phyloP scores from a whole-genome alignment of 2,329 filamentous ascomycete genomes.

The Apiospora koreana region DNA sequence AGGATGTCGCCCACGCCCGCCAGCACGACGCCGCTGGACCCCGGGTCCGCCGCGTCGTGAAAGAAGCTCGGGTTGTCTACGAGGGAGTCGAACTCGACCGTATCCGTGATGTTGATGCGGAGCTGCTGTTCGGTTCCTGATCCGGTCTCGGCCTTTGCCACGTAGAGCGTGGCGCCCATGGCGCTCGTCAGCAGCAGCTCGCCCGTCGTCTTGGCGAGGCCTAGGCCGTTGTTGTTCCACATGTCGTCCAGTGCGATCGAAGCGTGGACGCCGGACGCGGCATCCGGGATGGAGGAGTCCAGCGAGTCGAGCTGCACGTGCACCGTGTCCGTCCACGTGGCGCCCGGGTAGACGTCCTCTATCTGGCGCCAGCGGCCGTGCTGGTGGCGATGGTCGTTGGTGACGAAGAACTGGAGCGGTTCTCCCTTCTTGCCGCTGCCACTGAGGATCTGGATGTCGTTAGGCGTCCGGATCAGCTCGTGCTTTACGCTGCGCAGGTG shows the following conservation, averaged over 20 bases:
- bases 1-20: slow-evolving; percentile 46
- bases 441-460: slow-evolving; percentile 45
- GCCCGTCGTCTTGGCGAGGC: slow-evolving; percentile 42
- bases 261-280: slow-evolving; percentile 39
- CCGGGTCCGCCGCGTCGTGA: slow-evolving; percentile 38
- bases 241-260: slow-evolving; percentile 44
- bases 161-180: slow-evolving; percentile 46
- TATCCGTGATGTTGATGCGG: slow-evolving; percentile 42
- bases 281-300: slow-evolving; percentile 15
- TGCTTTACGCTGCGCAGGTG: slow-evolving; percentile 57
- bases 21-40: slow-evolving; percentile 52
- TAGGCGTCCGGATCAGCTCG: slow-evolving; percentile 56
- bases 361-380: slow-evolving; percentile 47
- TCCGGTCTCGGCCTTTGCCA: slow-evolving; percentile 29
- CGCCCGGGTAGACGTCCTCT: slow-evolving; percentile 44
- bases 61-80: slow-evolving; percentile 63
- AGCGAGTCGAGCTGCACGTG: slow-evolving; percentile 40
- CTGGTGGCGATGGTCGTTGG: slow-evolving; percentile 59
- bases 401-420: slow-evolving; percentile 54
- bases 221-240: slow-evolving; percentile 59
- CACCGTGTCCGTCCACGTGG: slow-evolving; percentile 50
- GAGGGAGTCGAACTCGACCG: slow-evolving; percentile 43
- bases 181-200: slow-evolving; percentile 48
- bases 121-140: slow-evolving; percentile 24
- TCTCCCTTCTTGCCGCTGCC: slow-evolving; percentile 30